A percentile compares a stretch with the other conserved stretches of the same genome.
Conservation (phyloP, 2,329 filamentous ascomycete species). For the Dactylellina drechsleri region DNA sequence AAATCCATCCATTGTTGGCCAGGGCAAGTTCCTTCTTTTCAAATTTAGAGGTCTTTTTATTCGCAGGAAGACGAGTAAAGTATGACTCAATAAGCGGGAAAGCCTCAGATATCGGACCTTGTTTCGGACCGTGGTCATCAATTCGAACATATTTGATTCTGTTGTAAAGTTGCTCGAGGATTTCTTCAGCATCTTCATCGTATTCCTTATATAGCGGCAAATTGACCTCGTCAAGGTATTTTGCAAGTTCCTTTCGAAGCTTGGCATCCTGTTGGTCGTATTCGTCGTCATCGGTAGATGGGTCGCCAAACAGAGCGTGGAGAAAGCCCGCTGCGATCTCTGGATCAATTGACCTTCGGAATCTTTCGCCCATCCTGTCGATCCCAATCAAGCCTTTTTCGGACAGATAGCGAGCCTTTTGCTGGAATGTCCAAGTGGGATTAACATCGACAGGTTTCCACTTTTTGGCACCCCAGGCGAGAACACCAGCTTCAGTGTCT, state of each 20-base stretch:
- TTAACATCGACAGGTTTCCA: slow-evolving; percentile 63
- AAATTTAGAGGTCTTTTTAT: slow-evolving; percentile 80
- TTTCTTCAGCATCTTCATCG: slow-evolving; percentile 81
- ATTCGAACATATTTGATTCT: slow-evolving; percentile 93
- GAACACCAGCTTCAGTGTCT: slow-evolving; percentile 74
- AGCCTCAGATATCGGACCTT: slow-evolving; percentile 78
- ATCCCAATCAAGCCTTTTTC: slow-evolving; percentile 76
- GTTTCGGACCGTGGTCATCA: slow-evolving; percentile 89
- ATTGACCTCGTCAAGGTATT: slow-evolving; percentile 84
- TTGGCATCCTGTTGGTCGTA: slow-evolving; percentile 67
- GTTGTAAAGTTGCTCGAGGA: slow-evolving; percentile 91
- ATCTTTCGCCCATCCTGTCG: slow-evolving; percentile 82
- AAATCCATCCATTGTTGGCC: slow-evolving; percentile 98
- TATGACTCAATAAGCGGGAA: slow-evolving; percentile 92
- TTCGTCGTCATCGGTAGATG: slow-evolving; percentile 67
- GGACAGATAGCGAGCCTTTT: slow-evolving; percentile 72
- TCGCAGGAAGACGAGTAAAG: slow-evolving; percentile 87
- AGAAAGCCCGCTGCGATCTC: slow-evolving; percentile 75
- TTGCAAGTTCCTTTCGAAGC: slow-evolving; percentile 67
- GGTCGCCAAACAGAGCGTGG: slow-evolving; percentile 73
- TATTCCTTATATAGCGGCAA: slow-evolving; percentile 91
- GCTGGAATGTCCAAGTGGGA: slow-evolving; percentile 64
- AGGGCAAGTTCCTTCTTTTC: slow-evolving; percentile 80
- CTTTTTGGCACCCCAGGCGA: slow-evolving; percentile 75
- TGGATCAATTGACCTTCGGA: slow-evolving; percentile 77